Percentiles rank a stretch among this genome's conserved stretches.
phyloP scores from a whole-genome alignment of 257 asterid genomes.

The Fraxinus pennsylvanica region DNA sequence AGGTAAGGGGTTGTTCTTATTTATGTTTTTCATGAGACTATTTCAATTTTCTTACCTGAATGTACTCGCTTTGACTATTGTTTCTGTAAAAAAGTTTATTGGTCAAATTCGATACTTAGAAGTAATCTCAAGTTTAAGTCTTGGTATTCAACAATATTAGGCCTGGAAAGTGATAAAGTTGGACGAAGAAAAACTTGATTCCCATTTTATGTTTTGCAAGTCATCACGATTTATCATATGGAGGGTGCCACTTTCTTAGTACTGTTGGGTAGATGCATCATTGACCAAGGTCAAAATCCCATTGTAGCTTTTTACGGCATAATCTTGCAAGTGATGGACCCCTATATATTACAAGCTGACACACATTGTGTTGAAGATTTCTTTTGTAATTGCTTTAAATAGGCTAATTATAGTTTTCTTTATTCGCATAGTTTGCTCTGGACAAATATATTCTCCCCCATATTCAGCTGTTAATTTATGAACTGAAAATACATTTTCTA shows the following conservation, averaged over 20 bases:
- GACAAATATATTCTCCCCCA: too few species aligned
- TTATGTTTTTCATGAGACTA: conserved; percentile 10
- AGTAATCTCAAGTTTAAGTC: conserved; percentile 12
- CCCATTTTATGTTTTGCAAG: neutral
- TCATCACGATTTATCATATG: neutral
- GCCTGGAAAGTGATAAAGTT: conserved; percentile 9
- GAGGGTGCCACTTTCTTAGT: neutral
- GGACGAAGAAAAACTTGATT: conserved; percentile 1
- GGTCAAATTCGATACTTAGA: conserved; percentile 9
- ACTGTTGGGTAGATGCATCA: neutral
- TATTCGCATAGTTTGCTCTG: too few species aligned
- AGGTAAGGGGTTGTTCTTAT: conserved; percentile 52
- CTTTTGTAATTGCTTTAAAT: too few species aligned
- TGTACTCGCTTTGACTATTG: neutral
- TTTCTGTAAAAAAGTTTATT: conserved; percentile 5
- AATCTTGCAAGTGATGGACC: neutral
- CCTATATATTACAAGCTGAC: too few species aligned
- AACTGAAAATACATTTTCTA: too few species aligned
- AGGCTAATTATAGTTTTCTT: too few species aligned
- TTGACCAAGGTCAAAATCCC: neutral
- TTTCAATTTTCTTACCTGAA: conserved; percentile 10
- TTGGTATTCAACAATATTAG: conserved; percentile 2
- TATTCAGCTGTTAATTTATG: too few species aligned
- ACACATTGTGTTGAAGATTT: too few species aligned
- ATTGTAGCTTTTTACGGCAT: neutral